Percentiles rank a stretch among this genome's conserved stretches.
Conservation (phyloP, 2,329 filamentous ascomycete species). For the Pseudogymnoascus destructans region DNA sequence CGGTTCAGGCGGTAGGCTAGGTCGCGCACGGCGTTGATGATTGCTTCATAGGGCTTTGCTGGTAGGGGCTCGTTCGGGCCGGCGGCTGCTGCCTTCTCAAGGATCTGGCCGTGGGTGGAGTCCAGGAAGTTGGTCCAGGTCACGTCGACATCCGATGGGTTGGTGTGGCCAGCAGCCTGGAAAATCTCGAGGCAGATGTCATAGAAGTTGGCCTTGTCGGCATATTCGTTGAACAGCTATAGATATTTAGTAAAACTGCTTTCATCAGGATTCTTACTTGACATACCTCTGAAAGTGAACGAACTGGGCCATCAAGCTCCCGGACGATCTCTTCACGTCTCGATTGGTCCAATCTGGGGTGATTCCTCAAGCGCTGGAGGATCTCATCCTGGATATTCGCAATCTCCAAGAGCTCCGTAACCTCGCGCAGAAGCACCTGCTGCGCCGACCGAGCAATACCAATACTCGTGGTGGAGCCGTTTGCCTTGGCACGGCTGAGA, state of each 20-base stretch:
- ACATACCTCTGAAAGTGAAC: constrained; percentile 63
- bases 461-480: constrained; percentile 70
- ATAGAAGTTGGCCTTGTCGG: constrained; percentile 83
- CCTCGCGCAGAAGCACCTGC: constrained; percentile 72
- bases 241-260: constrained; percentile 11
- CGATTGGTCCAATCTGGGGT: constrained; percentile 53
- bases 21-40: constrained; percentile 49
- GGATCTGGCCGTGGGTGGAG: constrained; percentile 41
- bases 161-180: constrained; percentile 81
- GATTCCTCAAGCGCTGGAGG: constrained; percentile 61
- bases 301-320: constrained; percentile 64
- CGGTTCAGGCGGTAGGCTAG: constrained; percentile 52
- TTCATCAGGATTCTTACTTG: background rate
- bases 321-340: constrained; percentile 50
- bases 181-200: constrained; percentile 90
- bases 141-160: constrained; percentile 65
- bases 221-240: constrained; percentile 84
- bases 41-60: constrained; percentile 53
- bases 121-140: constrained; percentile 79
- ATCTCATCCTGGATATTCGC: constrained; percentile 93
- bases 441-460: constrained; percentile 68
- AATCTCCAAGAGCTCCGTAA: constrained; percentile 77
- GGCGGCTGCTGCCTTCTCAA: constrained; percentile 33
- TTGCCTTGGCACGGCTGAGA: constrained; percentile 80
- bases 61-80: constrained; percentile 28